Evolutionary conservation across 2,329 filamentous ascomycete genomes (phyloP), one percentile per base, ranked within the genome.

Genomic region (Fonsecaea multimorphosa): DNA sequence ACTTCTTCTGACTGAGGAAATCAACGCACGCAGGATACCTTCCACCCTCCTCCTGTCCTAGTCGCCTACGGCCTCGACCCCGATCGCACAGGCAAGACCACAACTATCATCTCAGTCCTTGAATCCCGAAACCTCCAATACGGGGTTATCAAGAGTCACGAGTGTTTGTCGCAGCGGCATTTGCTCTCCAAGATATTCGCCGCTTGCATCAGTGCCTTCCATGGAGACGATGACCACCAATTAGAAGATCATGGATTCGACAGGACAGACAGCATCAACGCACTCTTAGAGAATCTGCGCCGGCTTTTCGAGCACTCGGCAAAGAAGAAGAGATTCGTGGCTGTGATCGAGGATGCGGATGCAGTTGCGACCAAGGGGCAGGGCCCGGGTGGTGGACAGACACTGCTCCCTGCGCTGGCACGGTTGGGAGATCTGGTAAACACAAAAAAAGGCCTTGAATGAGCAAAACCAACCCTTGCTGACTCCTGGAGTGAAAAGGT

Each of bases 261-360:
- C 32, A 84, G 89, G 67, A 96, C 92, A 75, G 93, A 97, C 79
- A 92, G 90, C 68, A 79, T 97, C 59, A 90, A 91, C 64, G 87
- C 91, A 59, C 81, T 98, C 68, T 84, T 86, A 1, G 90, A 92
- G 29, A 87, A 93, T 73, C 80, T 98, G 64, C 85, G 76, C 49
- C 76, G 77, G 60, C 76, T 80, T 60, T 73, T 81, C 55, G 73
- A 78, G 44, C 52, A 38, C n/a, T n/a, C n/a, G 71, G 74, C 27
- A 62, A 70, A 59, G 65, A 3, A 12, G 31, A 65, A 40, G 54
- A 82, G 81, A 70, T 87, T 89, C 69, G 93, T 97, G 72, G 88
- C 94, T 8, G 78, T 98, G 64, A 91, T 97, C 11, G 95, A 98
- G 80, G 91, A 88, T 11, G 89, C 98, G 64, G 94, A 98, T 76